Evolutionary conservation across 192 early-diverging fungal genomes (phyloP).

Genomic region (Rhizophlyctis rosea): DNA sequence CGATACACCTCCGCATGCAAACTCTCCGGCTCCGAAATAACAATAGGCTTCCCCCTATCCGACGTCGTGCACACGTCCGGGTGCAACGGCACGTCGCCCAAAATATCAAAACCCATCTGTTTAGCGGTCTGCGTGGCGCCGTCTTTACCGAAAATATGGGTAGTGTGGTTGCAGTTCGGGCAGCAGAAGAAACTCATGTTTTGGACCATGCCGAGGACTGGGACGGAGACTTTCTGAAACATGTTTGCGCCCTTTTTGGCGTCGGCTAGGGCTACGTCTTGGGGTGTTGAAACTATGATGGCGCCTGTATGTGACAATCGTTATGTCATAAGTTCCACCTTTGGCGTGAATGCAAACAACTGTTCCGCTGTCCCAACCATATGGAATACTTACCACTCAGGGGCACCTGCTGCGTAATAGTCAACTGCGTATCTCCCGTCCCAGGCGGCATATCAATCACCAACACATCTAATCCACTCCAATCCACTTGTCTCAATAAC

Average conservation of each 20-base stretch:
- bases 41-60: slow-evolving; percentile 69
- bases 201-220: slow-evolving; percentile 80
- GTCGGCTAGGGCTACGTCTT: slow-evolving; percentile 84
- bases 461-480: slow-evolving; percentile 71
- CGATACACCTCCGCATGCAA: slow-evolving; percentile 28
- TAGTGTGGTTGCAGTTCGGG: slow-evolving; percentile 72
- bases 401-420: slow-evolving; percentile 74
- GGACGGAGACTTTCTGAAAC: slow-evolving; percentile 79
- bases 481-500: slow-evolving; percentile 78
- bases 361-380: too few species aligned
- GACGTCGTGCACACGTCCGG: slow-evolving; percentile 66
- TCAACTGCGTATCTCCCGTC: slow-evolving; percentile 86
- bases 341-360: too few species aligned
- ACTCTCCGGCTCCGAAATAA: slow-evolving; percentile 22
- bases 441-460: slow-evolving; percentile 92
- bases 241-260: slow-evolving; percentile 75
- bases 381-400: slow-evolving; percentile 60
- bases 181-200: slow-evolving; percentile 86
- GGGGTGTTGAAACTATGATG: slow-evolving; percentile 86
- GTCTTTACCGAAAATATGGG: slow-evolving; percentile 75
- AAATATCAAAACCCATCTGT: slow-evolving; percentile 62
- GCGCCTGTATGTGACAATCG: too few species aligned
- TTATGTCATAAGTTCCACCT: too few species aligned
- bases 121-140: slow-evolving; percentile 56
- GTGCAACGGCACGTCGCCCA: slow-evolving; percentile 79